Percentiles rank a stretch among this genome's conserved stretches.
These are phyloP conservation scores for Chlorociboria aeruginascens DNA, from an alignment of 495 filamentous ascomycete species.

Conservation along the genomic window DNA sequence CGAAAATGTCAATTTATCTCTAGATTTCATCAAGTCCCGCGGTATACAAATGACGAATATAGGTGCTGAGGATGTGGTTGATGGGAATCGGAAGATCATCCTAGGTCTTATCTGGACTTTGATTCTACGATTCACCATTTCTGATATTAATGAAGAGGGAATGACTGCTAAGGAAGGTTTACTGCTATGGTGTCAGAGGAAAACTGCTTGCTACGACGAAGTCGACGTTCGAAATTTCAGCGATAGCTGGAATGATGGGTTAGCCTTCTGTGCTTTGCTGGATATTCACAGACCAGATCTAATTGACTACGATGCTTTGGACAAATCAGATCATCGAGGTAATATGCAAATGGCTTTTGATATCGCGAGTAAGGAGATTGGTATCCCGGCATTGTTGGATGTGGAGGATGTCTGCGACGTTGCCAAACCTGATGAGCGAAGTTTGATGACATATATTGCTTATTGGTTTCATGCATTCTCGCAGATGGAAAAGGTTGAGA, in stretches of 20 bases:
- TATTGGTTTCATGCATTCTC: slow-evolving; percentile 99
- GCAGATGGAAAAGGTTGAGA: slow-evolving; percentile 94
- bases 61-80: slow-evolving; percentile 95
- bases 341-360: slow-evolving; percentile 98
- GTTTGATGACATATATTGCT: slow-evolving; percentile 97
- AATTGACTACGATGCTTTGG: slow-evolving; percentile 88
- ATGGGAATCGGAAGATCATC: slow-evolving; percentile 96
- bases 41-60: slow-evolving; percentile 97
- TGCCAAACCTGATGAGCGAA: slow-evolving; percentile 86
- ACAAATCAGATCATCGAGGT: slow-evolving; percentile 87
- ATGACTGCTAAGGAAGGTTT: slow-evolving; percentile 96
- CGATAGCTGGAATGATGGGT: slow-evolving; percentile 88
- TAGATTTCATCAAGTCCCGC: slow-evolving; percentile 83
- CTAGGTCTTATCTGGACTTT: slow-evolving; percentile 94
- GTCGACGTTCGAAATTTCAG: slow-evolving; percentile 93
- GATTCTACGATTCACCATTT: slow-evolving; percentile 95
- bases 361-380: slow-evolving; percentile 89
- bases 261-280: slow-evolving; percentile 91
- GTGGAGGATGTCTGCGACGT: slow-evolving; percentile 98
- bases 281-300: slow-evolving; percentile 96
- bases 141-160: slow-evolving; percentile 95
- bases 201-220: slow-evolving; percentile 96
- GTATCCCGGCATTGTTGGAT: slow-evolving; percentile 89
- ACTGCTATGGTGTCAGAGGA: slow-evolving; percentile 93
- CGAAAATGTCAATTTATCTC: slow-evolving; percentile 93